Base-by-base conservation (phyloP, 768 basidiomycete genomes). In the Dioszegia aurantiaca region DNA sequence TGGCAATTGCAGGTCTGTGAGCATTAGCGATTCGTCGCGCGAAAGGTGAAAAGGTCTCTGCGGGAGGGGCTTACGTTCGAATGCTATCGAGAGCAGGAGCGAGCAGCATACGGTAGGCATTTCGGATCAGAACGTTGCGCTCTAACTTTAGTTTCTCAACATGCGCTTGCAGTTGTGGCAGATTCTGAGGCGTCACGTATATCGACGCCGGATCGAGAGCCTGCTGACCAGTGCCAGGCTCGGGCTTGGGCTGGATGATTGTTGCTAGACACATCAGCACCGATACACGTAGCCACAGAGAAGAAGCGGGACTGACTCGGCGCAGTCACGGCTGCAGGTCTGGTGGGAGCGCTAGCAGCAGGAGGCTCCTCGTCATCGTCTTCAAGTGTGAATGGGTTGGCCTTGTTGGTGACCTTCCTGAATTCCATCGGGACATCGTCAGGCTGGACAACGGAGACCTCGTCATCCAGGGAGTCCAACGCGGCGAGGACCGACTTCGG, bases 361-460 rank as follows among this genome's bases (percentile, higher is more conserved):
- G 23, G 30, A 55, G 49, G 46, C 39, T 26, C 46, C 17, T 28
- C 39, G 10, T 48, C 56, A 21, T 62, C 60, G 24, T 61, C 62
- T 37, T 65, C 64, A 12, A 69, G 58, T 4, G 33, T 23, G 53
- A 55, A 55, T 0, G 68, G 64, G n/a, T 49, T 33, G 45, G 61
- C 52, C 17, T 44, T 46, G 27, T 69, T 69, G 31, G 60, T 62
- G 8, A 47, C 43, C 49, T 67, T 67, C 31, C 45, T 52, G 19
- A 55, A 55, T 6, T 64, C 59, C 2, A 27, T 21, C 1, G 68
- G 68, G 9, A 70, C 53, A 23, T 64, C 54, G 21, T 54, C 42
- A 8, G 58, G 61, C 17, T 10, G 19, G 4, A 65, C 39, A 0
- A 41, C 46, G 4, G 56, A 23, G 14, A 70, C 58, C 8, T 64